Conservation (phyloP, 1,284 basidiomycete species). For the Leucocoprinus gongylophorus region DNA sequence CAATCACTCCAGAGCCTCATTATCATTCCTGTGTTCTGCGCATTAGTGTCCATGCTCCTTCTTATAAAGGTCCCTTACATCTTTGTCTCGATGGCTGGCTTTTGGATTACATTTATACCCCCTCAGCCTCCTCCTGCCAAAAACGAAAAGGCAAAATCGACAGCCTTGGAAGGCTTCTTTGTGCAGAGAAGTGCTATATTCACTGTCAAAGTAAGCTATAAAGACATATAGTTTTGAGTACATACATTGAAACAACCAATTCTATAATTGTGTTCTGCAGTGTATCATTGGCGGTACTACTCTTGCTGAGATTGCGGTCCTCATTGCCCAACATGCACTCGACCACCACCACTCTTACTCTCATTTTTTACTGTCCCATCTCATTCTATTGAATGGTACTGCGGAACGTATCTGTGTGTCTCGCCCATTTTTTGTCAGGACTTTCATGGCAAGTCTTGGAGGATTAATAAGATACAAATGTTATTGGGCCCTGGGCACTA, state of each 20-base stretch:
- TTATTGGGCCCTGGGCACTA: conserved; percentile 28
- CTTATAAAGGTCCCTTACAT: conserved; percentile 31
- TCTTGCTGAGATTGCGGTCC: conserved; percentile 29
- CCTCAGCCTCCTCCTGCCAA: conserved; percentile 33
- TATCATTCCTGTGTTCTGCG: too few species aligned
- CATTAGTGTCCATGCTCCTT: conserved; percentile 9
- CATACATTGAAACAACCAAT: not conserved
- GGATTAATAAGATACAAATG: conserved; percentile 25
- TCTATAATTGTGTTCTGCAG: conserved; percentile 17
- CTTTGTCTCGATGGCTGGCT: conserved; percentile 29
- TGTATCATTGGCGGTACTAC: conserved; percentile 31
- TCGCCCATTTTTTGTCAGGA: conserved; percentile 26
- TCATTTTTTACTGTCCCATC: conserved; percentile 20
- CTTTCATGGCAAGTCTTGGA: conserved; percentile 21
- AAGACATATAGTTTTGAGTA: not conserved
- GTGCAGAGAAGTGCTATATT: conserved; percentile 28
- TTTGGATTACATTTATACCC: conserved; percentile 34
- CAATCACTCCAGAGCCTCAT: too few species aligned
- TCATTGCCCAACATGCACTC: conserved; percentile 24
- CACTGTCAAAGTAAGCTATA: conserved; percentile 27
- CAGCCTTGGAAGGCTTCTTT: conserved; percentile 28
- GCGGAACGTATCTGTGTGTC: conserved; percentile 18
- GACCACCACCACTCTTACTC: conserved; percentile 18
- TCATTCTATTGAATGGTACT: conserved; percentile 16
- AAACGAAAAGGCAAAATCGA: conserved; percentile 28